Base-by-base conservation (phyloP, 345 rosid genomes). In the Lenwebbia sp. region DNA sequence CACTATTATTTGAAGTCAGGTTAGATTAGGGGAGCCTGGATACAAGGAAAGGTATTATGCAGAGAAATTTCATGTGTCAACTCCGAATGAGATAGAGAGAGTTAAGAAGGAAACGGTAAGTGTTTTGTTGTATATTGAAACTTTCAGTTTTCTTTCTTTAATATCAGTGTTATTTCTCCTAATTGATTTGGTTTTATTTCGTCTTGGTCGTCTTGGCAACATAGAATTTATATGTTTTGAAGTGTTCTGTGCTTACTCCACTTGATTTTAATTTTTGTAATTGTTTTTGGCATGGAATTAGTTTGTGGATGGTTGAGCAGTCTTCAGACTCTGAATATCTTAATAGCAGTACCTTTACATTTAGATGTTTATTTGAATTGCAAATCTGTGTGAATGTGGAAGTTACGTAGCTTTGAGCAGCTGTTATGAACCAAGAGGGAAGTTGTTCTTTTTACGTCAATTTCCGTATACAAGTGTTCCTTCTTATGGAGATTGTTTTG, bases 21-120 rank as follows among this genome's bases (percentile, higher is more conserved):
- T 98, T 89, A 98, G 91, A 89, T 90, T 98, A 78, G 99, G 99
- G 84, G 98, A 98, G 89, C 96, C 99, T 44, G 99, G 98, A 86
- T 96, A 95, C 91, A 96, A 95, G 88, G 96, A 95, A 86, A 93
- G 99, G 89, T 98, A 98, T 86, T 98, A 98, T 88, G 92, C 94
- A 26, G 98, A 96, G 91, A 98, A 98, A 88, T 95, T 95, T 89
- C 91, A 88, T 37, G 33, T 93, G 44, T 93, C 96, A 88, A 92
- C 88, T 86, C 92, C 87, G 15, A 94, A 89, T 83, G 94, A 95
- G 87, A 92, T 91, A 84, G 96, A 91, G 75, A 90, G 90, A 86
- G 91, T 95, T 86, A 95, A 91, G 90, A 89, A 91, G 82, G 99
- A 98, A 86, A 82, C 92, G 82, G 99, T 98, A 89, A 93, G 96